phyloP scores from a whole-genome alignment of 441 rosid species.

The Jatropha multifida region DNA sequence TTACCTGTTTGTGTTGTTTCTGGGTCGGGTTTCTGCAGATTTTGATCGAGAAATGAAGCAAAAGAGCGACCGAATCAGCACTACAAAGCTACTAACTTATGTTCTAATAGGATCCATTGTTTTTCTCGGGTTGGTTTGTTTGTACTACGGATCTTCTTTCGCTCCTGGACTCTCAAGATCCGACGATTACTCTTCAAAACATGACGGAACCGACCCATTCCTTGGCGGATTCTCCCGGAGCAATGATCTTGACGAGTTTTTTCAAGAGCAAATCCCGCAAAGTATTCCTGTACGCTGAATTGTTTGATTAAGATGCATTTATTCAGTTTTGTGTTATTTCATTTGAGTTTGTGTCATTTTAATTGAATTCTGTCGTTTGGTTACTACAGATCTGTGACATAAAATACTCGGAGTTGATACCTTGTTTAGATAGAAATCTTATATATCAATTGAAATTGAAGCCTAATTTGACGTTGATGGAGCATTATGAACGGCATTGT shows the following conservation, averaged over 20 bases:
- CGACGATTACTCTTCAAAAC: constrained; percentile 16
- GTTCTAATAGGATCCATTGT: constrained; percentile 54
- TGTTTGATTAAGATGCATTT: not conserved
- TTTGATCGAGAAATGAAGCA: constrained; percentile 43
- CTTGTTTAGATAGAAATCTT: constrained; percentile 85
- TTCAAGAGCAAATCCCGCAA: constrained; percentile 48
- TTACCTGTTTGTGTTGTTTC: not conserved
- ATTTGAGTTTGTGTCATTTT: no score
- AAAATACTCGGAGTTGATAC: constrained; percentile 80
- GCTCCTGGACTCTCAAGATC: constrained; percentile 59
- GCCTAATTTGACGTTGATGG: constrained; percentile 78
- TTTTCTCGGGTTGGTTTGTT: constrained; percentile 65
- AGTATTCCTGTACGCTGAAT: constrained; percentile 60
- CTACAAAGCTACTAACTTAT: constrained; percentile 52
- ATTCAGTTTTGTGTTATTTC: no score
- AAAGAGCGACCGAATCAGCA: constrained; percentile 43
- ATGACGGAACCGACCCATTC: constrained; percentile 44
- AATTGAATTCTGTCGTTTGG: not conserved
- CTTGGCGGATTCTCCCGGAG: constrained; percentile 27
- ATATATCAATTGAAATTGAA: constrained; percentile 78
- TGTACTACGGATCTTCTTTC: constrained; percentile 72
- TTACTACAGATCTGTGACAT: constrained; percentile 67
- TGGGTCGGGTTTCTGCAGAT: not conserved
- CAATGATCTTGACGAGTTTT: constrained; percentile 36
- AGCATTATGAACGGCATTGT: constrained; percentile 93